A percentile compares a stretch with the other conserved stretches of the same genome.
These are phyloP conservation scores for Picea mariana DNA, from an alignment of 83 land plant genomes.

Conservation along the genomic window DNA sequence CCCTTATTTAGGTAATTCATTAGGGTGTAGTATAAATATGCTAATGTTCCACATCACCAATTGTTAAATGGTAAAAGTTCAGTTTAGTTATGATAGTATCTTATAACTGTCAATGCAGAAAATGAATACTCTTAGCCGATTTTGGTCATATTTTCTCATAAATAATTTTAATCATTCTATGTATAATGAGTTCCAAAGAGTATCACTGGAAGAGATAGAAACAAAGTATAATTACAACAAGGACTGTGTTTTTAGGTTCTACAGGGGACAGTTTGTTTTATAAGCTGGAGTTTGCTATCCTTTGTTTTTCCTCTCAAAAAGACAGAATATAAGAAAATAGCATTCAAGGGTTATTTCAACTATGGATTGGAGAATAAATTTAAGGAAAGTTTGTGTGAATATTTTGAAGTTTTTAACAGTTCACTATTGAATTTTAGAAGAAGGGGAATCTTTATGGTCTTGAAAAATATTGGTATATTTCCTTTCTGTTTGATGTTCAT, in stretches of 20 bases:
- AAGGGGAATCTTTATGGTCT: constrained; percentile 97
- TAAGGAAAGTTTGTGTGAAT: constrained; percentile 77
- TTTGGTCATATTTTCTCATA: constrained; percentile 96
- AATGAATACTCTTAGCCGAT: constrained; percentile 92
- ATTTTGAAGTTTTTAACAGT: constrained; percentile 69
- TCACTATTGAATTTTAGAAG: constrained; percentile 79
- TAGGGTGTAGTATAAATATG: neutral
- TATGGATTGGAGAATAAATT: constrained; percentile 93
- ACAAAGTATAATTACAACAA: constrained; percentile 87
- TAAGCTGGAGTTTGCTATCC: neutral
- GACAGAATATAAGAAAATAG: neutral
- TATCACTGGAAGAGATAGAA: constrained; percentile 89
- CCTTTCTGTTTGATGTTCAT: neutral
- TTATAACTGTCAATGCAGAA: constrained; percentile 53
- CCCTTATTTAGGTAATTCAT: too few relatives aligned
- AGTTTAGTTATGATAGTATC: neutral
- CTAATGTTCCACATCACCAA: neutral
- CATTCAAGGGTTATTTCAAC: constrained; percentile 35
- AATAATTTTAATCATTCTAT: constrained; percentile 70
- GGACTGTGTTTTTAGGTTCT: constrained; percentile 98
- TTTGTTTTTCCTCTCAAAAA: neutral
- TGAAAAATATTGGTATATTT: constrained; percentile 92
- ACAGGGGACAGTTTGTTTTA: constrained; percentile 54
- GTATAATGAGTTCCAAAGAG: constrained; percentile 84
- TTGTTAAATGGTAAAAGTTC: neutral